Base-by-base conservation (phyloP, 2,329 filamentous ascomycete species). In the Zarea fungicola region DNA sequence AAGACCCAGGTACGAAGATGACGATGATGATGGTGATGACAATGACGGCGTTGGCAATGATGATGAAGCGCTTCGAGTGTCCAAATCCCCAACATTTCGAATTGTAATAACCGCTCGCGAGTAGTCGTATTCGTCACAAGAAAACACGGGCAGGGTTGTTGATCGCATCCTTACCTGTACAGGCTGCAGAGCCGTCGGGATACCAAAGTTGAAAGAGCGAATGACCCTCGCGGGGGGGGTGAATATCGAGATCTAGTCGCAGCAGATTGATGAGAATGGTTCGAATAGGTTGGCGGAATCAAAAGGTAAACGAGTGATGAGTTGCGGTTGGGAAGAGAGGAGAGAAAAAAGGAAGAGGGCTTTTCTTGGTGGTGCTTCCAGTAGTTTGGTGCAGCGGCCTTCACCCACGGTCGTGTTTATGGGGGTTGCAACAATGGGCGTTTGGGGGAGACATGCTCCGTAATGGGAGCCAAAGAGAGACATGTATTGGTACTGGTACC, bases 81-180 rank as follows among this genome's bases (percentile, higher is more conserved):
- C 11, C 31, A 14, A 21, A 35, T 36, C 21, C 8, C n/a, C 31
- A 26, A 28, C 13, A 25, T 10, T 29, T 28, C 6, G n/a, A 14
- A 31, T 5, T 21, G 41, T 32, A 21, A 18, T 36, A 23, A 36
- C n/a, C 26, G 31, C 26, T n/a, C 31, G 22, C 21, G 18, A 18
- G 28, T 13, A 11, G n/a, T n/a, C n/a, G 19, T 31, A 45, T 11
- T 23, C 34, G 18, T 16, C 22, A 23, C n/a, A 32, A 22, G 32
- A 26, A 36, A 35, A 23, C 28, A 29, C 32, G 42, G 37, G 32
- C 42, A 29, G 39, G 18, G 42, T 45, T n/a, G n/a, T n/a, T n/a
- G n/a, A n/a, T n/a, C 42, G 42, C 32, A 45, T 21, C 10, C 42
- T 45, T 37, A 45, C 42, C 42, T 45, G 11, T 28, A 16, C 25